Base-by-base conservation (phyloP, 345 rosid species). In the Populus euphratica region DNA sequence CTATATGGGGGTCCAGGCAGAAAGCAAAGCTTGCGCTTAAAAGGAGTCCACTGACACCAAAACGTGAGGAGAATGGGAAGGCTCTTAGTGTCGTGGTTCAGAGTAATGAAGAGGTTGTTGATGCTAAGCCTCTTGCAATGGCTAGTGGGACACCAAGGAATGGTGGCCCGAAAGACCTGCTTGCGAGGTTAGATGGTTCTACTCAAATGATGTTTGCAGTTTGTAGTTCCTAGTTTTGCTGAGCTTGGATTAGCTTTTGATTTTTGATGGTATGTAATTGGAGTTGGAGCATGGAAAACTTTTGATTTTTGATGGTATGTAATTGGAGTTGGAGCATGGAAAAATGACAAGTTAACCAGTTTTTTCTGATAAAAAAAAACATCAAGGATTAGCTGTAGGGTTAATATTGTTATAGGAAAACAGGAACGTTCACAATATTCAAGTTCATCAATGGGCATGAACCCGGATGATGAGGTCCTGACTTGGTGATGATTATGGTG, bases 101-200 rank as follows among this genome's bases (percentile, higher is more conserved):
- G 69, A 69, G 70, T 23, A 69, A 36, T 56, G 77, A 76, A 65
- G 83, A 81, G 68, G 31, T 72, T 75, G 18, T 81, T 59, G 80
- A 76, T 72, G 83, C 83, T 72, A 81, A 76, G 70, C 83, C 83
- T 72, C 35, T 81, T 41, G 73, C 83, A 54, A 25, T 81, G n/a
- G 67, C 73, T 49, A 68, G 52, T 23, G 80, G 77, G 72, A 76
- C 80, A 23, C 83, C 77, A 14, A 44, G n/a, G 73, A 72, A 54
- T 76, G 73, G 49, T 82, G 90, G 87, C 78, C 81, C 90, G 25
- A 93, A 86, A 82, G 94, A 87, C 82, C 83, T 86, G 61, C 81
- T 87, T 82, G 81, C 89, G 78, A 90, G 97, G 98, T 94, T 80
- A 78, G 25, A 23, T 77, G 59, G 69, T 29, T 83, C 70, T 81